Conservation (phyloP, 306 rosid species). For the Dryas octopetala region DNA sequence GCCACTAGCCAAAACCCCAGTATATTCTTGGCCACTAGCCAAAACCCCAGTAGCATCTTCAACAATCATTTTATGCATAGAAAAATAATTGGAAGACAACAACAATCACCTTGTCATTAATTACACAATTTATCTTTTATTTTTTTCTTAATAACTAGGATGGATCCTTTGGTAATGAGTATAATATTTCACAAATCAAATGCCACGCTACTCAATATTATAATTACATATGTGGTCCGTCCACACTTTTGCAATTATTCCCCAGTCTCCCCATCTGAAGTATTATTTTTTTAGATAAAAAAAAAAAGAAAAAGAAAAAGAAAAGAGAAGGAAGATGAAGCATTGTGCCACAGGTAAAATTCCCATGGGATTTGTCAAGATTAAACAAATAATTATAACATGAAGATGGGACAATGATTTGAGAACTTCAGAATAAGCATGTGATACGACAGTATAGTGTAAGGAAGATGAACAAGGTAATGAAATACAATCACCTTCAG, state of each 20-base stretch:
- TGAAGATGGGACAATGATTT: neutral
- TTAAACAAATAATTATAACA: neutral
- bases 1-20: neutral
- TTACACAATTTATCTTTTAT: neutral
- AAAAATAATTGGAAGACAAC: neutral
- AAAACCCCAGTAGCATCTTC: neutral
- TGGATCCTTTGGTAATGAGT: neutral
- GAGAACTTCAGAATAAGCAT: constrained; percentile 16
- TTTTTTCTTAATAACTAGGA: neutral
- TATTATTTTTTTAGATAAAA: neutral
- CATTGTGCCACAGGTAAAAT: neutral
- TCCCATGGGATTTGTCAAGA: neutral
- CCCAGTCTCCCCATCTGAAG: neutral
- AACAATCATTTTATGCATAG: neutral
- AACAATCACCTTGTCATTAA: too few relatives aligned
- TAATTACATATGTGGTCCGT: too few relatives aligned
- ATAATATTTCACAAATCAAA: neutral
- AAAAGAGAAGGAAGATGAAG: neutral
- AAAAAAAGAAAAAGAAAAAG: neutral
- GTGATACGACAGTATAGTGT: constrained; percentile 2
- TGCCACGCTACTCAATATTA: neutral
- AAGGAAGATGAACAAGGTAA: neutral
- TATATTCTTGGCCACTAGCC: neutral
- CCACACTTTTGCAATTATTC: neutral
- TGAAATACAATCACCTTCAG: constrained; percentile 70